These are phyloP conservation scores for Clonostachys chloroleuca DNA, from an alignment of 2,329 filamentous ascomycete genomes.

Conservation along the genomic window DNA sequence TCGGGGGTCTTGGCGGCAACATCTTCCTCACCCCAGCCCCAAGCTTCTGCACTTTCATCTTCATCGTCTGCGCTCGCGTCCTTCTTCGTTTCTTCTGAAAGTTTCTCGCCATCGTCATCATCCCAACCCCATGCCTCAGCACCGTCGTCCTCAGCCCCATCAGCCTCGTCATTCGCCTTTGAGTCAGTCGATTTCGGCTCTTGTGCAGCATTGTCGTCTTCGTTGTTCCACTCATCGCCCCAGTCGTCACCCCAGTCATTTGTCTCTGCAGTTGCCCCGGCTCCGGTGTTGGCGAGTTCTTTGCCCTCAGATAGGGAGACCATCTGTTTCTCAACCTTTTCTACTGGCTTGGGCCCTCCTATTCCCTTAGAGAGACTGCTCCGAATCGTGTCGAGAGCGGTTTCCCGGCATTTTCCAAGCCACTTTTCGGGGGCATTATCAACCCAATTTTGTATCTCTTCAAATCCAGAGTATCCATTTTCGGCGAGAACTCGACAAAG, in stretches of 20 bases:
- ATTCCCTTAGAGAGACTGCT: slow-evolving; percentile 63
- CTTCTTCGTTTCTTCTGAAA: slow-evolving; percentile 7
- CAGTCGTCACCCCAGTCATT: slow-evolving; percentile 73
- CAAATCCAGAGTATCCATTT: slow-evolving; percentile 57
- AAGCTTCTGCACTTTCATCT: slow-evolving; percentile 60
- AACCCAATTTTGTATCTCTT: slow-evolving; percentile 73
- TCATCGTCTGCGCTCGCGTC: slow-evolving; percentile 23
- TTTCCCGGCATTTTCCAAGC: slow-evolving; percentile 79
- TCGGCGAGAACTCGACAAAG: slow-evolving; percentile 62
- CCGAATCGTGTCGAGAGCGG: slow-evolving; percentile 71
- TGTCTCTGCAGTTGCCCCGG: slow-evolving; percentile 34
- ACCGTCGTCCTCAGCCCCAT: slow-evolving; percentile 31
- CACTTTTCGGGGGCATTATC: slow-evolving; percentile 76
- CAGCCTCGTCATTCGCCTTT: slow-evolving; percentile 6
- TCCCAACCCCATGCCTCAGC: slow-evolving; percentile 83
- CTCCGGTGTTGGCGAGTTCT: slow-evolving; percentile 53
- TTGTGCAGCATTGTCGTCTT: slow-evolving; percentile 38
- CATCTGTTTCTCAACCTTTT: slow-evolving; percentile 80
- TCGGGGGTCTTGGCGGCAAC: slow-evolving; percentile 6
- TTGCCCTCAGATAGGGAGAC: slow-evolving; percentile 65
- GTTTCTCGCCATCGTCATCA: slow-evolving; percentile 44
- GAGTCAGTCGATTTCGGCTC: slow-evolving; percentile 7
- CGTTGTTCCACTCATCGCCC: slow-evolving; percentile 77
- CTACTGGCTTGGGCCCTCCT: slow-evolving; percentile 64
- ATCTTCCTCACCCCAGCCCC: slow-evolving; percentile 81